Evolutionary conservation across 225 moss, liverwort and hornwort genomes (phyloP).

Genomic region (Physcomitrellopsis africana): DNA sequence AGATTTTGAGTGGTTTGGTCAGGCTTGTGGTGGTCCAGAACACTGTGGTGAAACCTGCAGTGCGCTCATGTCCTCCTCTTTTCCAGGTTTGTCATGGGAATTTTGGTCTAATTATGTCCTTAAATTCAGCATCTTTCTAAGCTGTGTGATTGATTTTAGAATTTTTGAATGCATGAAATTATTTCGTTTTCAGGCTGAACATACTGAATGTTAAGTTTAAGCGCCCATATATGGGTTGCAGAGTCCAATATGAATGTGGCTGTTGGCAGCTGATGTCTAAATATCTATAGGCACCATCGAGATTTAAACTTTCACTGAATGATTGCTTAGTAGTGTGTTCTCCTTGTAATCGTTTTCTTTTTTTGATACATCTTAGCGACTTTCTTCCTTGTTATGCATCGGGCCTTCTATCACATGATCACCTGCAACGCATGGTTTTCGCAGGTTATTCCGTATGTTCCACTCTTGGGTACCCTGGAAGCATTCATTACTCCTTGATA

Average conservation of each 20-base stretch:
- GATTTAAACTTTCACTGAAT: not conserved
- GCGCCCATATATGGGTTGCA: not conserved
- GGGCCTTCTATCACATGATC: slow-evolving; percentile 11
- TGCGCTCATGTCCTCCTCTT: slow-evolving; percentile 47
- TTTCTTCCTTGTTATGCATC: not conserved
- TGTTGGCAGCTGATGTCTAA: not conserved
- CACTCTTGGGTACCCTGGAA: slow-evolving; percentile 60
- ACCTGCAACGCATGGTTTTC: slow-evolving; percentile 10
- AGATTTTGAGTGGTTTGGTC: slow-evolving; percentile 27
- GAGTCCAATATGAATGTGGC: not conserved
- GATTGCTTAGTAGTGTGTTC: too few relatives aligned
- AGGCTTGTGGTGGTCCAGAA: slow-evolving; percentile 59
- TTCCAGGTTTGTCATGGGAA: slow-evolving; percentile 44
- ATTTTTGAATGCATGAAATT: not conserved
- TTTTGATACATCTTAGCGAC: not conserved
- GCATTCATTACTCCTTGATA: slow-evolving; percentile 48
- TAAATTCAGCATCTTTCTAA: slow-evolving; percentile 10
- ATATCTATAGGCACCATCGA: not conserved
- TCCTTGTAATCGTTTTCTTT: not conserved
- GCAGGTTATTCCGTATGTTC: slow-evolving; percentile 63
- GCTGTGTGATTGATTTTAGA: not conserved
- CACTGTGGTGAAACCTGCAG: slow-evolving; percentile 74
- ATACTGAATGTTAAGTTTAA: not conserved
- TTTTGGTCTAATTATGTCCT: slow-evolving; percentile 1
- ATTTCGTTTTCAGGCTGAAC: not conserved